Evolutionary conservation across 148 eudicot species (phyloP), one percentile per base, ranked within the genome.

Genomic region (Pharnaceum exiguum): DNA sequence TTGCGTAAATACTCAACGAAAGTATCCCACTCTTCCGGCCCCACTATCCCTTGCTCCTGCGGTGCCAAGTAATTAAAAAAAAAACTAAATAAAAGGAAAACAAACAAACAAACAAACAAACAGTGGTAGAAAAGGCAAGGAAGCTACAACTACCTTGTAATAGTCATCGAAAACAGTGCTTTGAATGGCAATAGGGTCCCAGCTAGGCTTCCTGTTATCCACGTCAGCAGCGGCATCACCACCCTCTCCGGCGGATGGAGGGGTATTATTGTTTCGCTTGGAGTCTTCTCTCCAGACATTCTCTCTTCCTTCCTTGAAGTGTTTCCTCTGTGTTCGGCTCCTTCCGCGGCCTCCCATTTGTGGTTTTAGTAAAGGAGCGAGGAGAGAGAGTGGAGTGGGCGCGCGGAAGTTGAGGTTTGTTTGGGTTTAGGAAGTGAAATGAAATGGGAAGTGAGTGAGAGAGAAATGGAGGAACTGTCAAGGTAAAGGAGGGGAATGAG

Each of bases 41-140:
- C 24, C 42, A 88, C 95, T 57, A 93, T 83, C 27, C 73, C 82
- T 85, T 93, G 96, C 81, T 62, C 95, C 99, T 93, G 76, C 68
- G 40, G 32, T 51, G 23, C 42, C 37, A 6, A 19, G 7, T 23
- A n/a, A 19, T 51, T 30, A 2, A 8, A 5, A 28, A 15, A 0
- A 50, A 4, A 50, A n/a, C 7, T 28, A 22, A 53, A 19, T 64
- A 19, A 1, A 45, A 32, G 10, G 23, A 15, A 22, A 10, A 6
- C 7, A 2, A 11, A n/a, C 9, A 52, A 6, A 3, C n/a, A 3
- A 60, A 4, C 13, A 47, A 29, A 27, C 31, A 43, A 40, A 13
- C 6, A 27, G 17, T 35, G 7, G 22, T 39, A 15, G 17, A 29
- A 5, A 66, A 1, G 32, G 0, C 40, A 16, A 51, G 3, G 31